A percentile compares a stretch with the other conserved stretches of the same genome.
These are phyloP conservation scores for Blattamonas nauphoetae DNA, from an alignment of 78 protist species.

Conservation along the genomic window DNA sequence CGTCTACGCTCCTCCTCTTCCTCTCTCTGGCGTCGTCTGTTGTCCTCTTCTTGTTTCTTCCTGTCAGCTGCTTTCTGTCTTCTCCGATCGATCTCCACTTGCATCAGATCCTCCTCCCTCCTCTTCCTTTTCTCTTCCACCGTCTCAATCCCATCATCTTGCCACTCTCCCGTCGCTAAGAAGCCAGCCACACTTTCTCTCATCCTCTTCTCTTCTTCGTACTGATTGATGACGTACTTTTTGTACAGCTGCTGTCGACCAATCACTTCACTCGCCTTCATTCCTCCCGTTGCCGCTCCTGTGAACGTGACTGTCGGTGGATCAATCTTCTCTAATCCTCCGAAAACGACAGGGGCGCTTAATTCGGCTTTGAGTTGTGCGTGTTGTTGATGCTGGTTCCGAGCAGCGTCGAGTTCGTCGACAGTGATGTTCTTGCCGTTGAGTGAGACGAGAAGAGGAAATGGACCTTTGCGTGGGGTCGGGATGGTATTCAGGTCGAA, in stretches of 20 bases:
- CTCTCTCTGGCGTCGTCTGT: too few species aligned
- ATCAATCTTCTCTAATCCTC: neutral
- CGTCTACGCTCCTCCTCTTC: too few species aligned
- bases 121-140: neutral
- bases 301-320: too few species aligned
- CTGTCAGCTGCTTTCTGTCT: neutral
- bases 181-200: neutral
- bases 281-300: too few species aligned
- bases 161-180: neutral
- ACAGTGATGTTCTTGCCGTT: neutral
- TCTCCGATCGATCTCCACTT: neutral
- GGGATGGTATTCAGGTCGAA: neutral
- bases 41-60: neutral
- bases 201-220: neutral
- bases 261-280: neutral
- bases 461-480: neutral
- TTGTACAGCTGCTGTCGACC: neutral
- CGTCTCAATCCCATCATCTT: neutral
- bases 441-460: neutral
- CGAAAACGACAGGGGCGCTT: neutral
- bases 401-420: neutral
- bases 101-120: neutral
- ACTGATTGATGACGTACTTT: neutral
- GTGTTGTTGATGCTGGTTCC: neutral
- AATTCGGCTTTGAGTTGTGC: neutral